Conservation (phyloP, 768 basidiomycete species). For the Pulveroboletus ravenelii region DNA sequence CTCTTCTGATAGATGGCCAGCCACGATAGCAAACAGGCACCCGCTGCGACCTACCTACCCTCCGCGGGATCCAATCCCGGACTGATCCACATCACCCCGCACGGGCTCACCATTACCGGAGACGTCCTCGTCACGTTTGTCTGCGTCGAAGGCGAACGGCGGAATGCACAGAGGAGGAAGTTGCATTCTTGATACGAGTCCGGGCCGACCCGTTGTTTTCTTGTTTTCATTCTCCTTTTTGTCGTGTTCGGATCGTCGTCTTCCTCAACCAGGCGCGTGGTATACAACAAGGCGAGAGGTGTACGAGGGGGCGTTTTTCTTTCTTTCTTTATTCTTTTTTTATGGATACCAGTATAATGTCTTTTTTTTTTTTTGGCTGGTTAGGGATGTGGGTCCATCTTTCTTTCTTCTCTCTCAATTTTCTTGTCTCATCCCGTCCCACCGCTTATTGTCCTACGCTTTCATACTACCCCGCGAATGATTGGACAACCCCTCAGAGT, state of each 20-base stretch:
- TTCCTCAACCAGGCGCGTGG: no score
- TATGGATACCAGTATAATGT: neutral
- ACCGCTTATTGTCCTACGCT: no score
- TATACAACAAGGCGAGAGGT: no score
- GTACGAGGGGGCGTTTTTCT: neutral
- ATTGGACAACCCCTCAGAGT: no score
- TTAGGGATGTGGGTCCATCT: no score
- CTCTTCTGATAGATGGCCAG: slow-evolving; percentile 27
- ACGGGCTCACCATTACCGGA: slow-evolving; percentile 28
- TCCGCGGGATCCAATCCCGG: slow-evolving; percentile 25
- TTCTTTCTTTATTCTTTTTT: neutral
- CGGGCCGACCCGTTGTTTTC: no score
- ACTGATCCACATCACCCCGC: slow-evolving; percentile 31
- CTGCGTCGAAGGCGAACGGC: slow-evolving; percentile 31
- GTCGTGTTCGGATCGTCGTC: no score
- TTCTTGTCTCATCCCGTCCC: no score
- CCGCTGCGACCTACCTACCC: slow-evolving; percentile 28
- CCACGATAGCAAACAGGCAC: slow-evolving; percentile 32
- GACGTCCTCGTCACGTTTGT: slow-evolving; percentile 32
- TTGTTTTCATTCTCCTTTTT: no score
- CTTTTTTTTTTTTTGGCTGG: neutral
- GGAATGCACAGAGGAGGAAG: slow-evolving; percentile 24
- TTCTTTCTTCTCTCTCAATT: neutral
- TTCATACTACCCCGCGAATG: no score
- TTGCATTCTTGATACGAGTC: neutral